phyloP scores from a whole-genome alignment of 2,329 filamentous ascomycete genomes.

The Westerdykella aurantiaca region DNA sequence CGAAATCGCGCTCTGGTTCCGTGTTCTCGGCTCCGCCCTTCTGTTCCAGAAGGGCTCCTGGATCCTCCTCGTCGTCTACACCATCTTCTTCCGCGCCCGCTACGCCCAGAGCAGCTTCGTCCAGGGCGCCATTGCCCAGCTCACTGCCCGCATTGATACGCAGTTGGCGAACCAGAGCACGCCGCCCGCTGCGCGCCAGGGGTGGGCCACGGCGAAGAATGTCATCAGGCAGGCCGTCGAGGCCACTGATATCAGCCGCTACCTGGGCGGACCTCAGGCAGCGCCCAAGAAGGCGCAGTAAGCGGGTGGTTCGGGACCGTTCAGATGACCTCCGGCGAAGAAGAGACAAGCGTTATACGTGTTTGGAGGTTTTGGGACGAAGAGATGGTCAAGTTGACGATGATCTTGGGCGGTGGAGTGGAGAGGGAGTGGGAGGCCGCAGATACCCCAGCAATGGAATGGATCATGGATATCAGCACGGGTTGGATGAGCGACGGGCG shows the following conservation, averaged over 20 bases:
- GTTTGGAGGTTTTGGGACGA: too few relatives aligned
- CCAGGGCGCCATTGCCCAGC: constrained; percentile 69
- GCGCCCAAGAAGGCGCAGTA: constrained; percentile 62
- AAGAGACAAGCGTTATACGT: too few relatives aligned
- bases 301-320: neutral
- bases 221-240: constrained; percentile 68
- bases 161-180: constrained; percentile 80
- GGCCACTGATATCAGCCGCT: constrained; percentile 71
- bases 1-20: constrained; percentile 82
- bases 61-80: constrained; percentile 81
- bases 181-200: constrained; percentile 70
- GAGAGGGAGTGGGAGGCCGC: too few relatives aligned
- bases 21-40: constrained; percentile 72
- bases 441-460: too few relatives aligned
- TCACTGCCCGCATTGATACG: constrained; percentile 72
- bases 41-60: constrained; percentile 88
- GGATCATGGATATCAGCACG: too few relatives aligned
- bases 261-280: constrained; percentile 52
- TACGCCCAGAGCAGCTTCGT: constrained; percentile 88
- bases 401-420: too few relatives aligned
- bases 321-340: neutral
- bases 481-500: too few relatives aligned
- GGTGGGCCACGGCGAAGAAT: constrained; percentile 75
- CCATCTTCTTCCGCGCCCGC: constrained; percentile 84
- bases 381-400: too few relatives aligned